Conservation (phyloP, 805 yeast genomes). For the Torulaspora microellipsoides region DNA sequence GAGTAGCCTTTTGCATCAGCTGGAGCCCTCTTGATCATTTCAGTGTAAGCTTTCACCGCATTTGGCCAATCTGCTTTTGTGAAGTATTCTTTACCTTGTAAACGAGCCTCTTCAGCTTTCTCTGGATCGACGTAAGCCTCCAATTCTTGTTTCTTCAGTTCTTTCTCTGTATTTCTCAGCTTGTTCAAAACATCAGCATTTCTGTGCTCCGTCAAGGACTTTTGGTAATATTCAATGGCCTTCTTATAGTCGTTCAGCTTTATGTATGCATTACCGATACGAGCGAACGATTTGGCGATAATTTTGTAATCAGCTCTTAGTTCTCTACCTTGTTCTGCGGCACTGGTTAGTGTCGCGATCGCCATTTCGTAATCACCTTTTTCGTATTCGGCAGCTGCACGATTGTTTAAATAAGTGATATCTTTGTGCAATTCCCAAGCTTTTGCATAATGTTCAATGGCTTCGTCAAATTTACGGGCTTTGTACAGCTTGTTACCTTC, state of each 20-base stretch:
- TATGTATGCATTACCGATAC: conserved; percentile 78
- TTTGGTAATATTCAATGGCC: conserved; percentile 78
- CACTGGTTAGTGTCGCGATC: conserved; percentile 71
- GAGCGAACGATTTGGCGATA: conserved; percentile 88
- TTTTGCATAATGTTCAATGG: conserved; percentile 75
- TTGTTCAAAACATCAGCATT: conserved; percentile 88
- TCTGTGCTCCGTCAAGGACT: conserved; percentile 94
- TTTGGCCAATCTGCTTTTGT: conserved; percentile 93
- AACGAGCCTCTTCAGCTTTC: conserved; percentile 92
- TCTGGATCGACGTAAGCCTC: conserved; percentile 80
- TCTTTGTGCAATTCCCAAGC: conserved; percentile 83
- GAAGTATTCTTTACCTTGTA: conserved; percentile 85
- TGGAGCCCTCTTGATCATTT: conserved; percentile 96
- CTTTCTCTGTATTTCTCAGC: conserved; percentile 82
- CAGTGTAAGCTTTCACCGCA: conserved; percentile 91
- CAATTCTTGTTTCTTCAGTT: conserved; percentile 71
- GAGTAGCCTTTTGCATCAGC: conserved; percentile 94
- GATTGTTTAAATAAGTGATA: conserved; percentile 89
- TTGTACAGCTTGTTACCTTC: conserved; percentile 87
- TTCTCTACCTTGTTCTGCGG: conserved; percentile 87
- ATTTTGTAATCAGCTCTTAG: conserved; percentile 86
- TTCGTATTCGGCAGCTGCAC: conserved; percentile 97
- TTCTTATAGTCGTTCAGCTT: conserved; percentile 67
- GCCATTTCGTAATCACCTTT: conserved; percentile 88
- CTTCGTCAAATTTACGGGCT: conserved; percentile 83